Evolutionary conservation across 2,329 filamentous ascomycete genomes (phyloP).

Genomic region (Fusarium domesticum): DNA sequence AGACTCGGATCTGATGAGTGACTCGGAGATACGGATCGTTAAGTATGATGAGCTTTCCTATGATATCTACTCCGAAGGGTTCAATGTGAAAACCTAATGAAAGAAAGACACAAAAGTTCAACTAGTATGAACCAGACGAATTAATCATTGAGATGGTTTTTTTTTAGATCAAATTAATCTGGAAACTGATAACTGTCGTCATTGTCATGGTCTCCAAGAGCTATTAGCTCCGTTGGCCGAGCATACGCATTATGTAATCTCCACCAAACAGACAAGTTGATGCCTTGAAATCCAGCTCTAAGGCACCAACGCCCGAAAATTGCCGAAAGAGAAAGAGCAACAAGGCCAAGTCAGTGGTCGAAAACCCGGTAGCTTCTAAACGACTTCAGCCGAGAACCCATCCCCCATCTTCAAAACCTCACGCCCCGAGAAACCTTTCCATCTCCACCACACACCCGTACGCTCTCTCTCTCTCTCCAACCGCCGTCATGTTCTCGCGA

Average conservation of each 20-base stretch:
- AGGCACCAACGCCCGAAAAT: conserved; percentile 43
- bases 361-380: conserved; percentile 28
- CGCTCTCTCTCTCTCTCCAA: conserved; percentile 3
- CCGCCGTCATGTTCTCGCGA: conserved; percentile 55
- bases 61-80: too few relatives aligned
- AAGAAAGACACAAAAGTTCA: too few relatives aligned
- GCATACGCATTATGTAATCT: conserved; percentile 29
- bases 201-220: too few relatives aligned
- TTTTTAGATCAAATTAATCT: too few relatives aligned
- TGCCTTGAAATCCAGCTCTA: conserved; percentile 37
- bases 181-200: too few relatives aligned
- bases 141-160: not conserved
- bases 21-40: not conserved
- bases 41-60: too few relatives aligned
- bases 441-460: conserved; percentile 15
- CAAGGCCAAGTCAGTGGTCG: conserved; percentile 33
- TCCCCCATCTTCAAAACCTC: too few relatives aligned
- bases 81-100: too few relatives aligned
- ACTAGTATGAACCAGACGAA: too few relatives aligned
- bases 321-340: conserved; percentile 35
- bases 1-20: not conserved
- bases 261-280: conserved; percentile 24
- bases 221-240: not conserved
- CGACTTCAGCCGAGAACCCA: conserved; percentile 28
- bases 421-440: conserved; percentile 17